phyloP scores from a whole-genome alignment of 257 asterid genomes.

The Solanum neorickii region DNA sequence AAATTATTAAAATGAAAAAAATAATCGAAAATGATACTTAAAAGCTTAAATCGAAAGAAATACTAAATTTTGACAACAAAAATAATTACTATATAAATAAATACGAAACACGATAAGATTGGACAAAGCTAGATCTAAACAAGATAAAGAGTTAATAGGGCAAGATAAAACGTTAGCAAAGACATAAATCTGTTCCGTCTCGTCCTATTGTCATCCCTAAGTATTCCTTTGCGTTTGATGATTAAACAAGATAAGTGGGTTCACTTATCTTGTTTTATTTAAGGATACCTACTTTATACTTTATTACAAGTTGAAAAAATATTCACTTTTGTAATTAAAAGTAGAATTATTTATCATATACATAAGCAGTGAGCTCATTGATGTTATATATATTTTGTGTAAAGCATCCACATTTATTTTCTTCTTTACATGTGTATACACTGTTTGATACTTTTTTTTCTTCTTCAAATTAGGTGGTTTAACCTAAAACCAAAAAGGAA shows the following conservation, averaged over 20 bases:
- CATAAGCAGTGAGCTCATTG: not conserved
- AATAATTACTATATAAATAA: no score
- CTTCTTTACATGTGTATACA: no score
- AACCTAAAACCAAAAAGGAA: not conserved
- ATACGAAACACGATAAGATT: no score
- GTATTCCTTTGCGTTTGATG: not conserved
- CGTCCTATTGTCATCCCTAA: not conserved
- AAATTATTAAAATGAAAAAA: not conserved
- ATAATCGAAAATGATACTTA: no score
- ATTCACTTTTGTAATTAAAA: not conserved
- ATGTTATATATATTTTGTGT: not conserved
- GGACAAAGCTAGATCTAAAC: not conserved
- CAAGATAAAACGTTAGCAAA: not conserved
- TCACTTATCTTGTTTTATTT: not conserved
- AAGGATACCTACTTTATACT: not conserved
- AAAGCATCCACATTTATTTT: not conserved
- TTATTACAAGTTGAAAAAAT: not conserved
- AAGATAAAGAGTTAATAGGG: not conserved
- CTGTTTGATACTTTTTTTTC: not conserved
- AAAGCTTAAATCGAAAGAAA: no score
- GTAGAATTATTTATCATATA: not conserved
- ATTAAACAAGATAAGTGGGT: not conserved
- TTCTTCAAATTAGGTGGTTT: not conserved
- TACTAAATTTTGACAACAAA: no score
- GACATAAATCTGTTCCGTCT: accelerated